phyloP scores from a whole-genome alignment of 2,329 filamentous ascomycete species.

The Ophiostoma angusticollis region DNA sequence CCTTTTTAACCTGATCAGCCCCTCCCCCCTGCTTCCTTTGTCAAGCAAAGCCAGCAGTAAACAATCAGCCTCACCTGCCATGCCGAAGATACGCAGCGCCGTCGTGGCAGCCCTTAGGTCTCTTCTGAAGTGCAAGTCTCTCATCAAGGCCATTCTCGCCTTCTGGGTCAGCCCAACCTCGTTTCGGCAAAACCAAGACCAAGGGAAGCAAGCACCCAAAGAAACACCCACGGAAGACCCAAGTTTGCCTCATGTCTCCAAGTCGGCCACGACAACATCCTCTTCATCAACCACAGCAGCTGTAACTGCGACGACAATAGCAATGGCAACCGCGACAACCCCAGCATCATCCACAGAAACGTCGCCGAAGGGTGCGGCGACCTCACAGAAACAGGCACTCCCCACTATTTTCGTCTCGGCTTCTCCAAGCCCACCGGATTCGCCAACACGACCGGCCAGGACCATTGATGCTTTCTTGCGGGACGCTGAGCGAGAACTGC shows the following conservation, averaged over 20 bases:
- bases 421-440: no score
- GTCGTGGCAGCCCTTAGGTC: constrained; percentile 45
- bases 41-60: no score
- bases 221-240: no score
- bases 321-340: no score
- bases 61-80: constrained; percentile 41
- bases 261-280: constrained; percentile 12
- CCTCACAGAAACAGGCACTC: no score
- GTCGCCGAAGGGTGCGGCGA: no score
- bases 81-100: constrained; percentile 42
- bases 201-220: no score
- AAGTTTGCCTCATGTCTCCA: no score
- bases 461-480: constrained; percentile 39
- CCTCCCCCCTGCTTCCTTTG: constrained; percentile 7
- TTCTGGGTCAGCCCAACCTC: constrained; percentile 34
- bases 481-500: constrained; percentile 40
- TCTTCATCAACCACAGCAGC: no score
- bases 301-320: no score
- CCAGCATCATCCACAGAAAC: no score
- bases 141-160: constrained; percentile 43
- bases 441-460: neutral
- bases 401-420: no score
- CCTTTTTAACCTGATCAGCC: neutral
- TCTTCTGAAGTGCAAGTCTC: constrained; percentile 44
- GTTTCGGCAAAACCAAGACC: neutral